Evolutionary conservation across 352 stramenopile genomes (phyloP).

Genomic region (Pythium inflatum): DNA sequence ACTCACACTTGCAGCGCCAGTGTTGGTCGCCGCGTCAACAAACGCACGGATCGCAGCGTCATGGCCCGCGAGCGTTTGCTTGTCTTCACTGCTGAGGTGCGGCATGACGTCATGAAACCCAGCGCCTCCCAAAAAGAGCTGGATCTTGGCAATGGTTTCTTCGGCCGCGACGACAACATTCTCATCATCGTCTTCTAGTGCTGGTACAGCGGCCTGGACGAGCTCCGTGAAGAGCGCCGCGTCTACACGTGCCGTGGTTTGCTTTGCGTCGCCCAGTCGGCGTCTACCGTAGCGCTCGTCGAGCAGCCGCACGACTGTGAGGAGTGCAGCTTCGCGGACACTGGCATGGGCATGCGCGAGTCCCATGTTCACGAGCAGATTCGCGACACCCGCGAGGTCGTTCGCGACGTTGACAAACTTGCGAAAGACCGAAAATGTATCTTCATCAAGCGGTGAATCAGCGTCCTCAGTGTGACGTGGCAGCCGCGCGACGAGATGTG

Average conservation of each 20-base stretch:
- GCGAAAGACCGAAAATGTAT: slow-evolving; percentile 68
- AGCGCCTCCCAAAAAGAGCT: slow-evolving; percentile 51
- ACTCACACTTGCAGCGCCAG: slow-evolving; percentile 16
- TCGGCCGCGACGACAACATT: slow-evolving; percentile 66
- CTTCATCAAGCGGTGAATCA: slow-evolving; percentile 43
- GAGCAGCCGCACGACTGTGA: slow-evolving; percentile 54
- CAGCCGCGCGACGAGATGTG: slow-evolving; percentile 62
- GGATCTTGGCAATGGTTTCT: slow-evolving; percentile 65
- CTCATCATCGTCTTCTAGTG: slow-evolving; percentile 63
- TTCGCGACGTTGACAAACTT: slow-evolving; percentile 65
- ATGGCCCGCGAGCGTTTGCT: slow-evolving; percentile 53
- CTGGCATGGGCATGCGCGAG: slow-evolving; percentile 43
- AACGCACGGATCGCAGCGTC: slow-evolving; percentile 59
- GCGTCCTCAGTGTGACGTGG: slow-evolving; percentile 9
- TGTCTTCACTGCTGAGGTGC: slow-evolving; percentile 72
- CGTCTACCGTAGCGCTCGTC: slow-evolving; percentile 51
- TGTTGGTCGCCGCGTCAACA: slow-evolving; percentile 30
- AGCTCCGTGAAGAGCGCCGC: slow-evolving; percentile 58
- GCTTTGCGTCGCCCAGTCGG: neutral
- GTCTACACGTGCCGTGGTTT: slow-evolving; percentile 39
- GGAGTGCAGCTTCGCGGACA: slow-evolving; percentile 56
- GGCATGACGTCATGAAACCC: slow-evolving; percentile 49
- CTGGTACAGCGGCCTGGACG: slow-evolving; percentile 60
- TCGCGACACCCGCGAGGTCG: slow-evolving; percentile 57
- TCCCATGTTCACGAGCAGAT: slow-evolving; percentile 68